Evolutionary conservation across 1,284 basidiomycete genomes (phyloP).

Genomic region (Schizopora paradoxa): DNA sequence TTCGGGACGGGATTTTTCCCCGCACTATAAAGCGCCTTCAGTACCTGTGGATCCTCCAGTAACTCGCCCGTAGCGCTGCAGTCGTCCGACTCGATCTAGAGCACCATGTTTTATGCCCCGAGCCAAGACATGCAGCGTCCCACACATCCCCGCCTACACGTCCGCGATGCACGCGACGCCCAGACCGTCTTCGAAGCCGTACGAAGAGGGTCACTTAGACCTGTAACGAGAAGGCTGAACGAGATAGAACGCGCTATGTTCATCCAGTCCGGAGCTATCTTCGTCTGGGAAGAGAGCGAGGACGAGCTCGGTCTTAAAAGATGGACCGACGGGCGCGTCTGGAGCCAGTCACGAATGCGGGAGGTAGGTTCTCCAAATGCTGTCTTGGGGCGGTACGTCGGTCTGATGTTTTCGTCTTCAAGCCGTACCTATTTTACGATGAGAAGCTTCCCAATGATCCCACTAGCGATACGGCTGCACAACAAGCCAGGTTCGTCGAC

Average conservation of each 20-base stretch:
- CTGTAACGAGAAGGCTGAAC: conserved; percentile 49
- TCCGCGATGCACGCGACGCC: conserved; percentile 58
- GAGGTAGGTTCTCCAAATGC: conserved; percentile 35
- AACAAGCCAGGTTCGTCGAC: conserved; percentile 35
- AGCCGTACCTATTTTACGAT: conserved; percentile 66
- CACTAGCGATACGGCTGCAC: conserved; percentile 27
- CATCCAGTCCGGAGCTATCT: conserved; percentile 56
- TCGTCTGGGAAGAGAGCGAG: conserved; percentile 63
- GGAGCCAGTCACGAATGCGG: conserved; percentile 61
- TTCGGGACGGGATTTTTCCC: conserved; percentile 13
- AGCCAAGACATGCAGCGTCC: conserved; percentile 47
- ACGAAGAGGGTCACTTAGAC: conserved; percentile 44
- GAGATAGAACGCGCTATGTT: conserved; percentile 50
- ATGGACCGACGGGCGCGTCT: conserved; percentile 62
- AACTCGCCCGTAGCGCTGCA: not conserved
- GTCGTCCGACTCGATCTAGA: not conserved
- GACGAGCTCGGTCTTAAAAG: conserved; percentile 56
- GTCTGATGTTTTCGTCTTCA: conserved; percentile 17
- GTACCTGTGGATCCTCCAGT: not conserved
- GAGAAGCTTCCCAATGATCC: conserved; percentile 48
- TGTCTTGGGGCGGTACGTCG: conserved; percentile 5
- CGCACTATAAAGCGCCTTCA: conserved; percentile 11
- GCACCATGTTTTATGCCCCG: conserved; percentile 35
- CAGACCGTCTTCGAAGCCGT: conserved; percentile 57
- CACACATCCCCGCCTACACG: conserved; percentile 55